Evolutionary conservation across 768 basidiomycete genomes (phyloP).

Genomic region (Termitomyces sp.): DNA sequence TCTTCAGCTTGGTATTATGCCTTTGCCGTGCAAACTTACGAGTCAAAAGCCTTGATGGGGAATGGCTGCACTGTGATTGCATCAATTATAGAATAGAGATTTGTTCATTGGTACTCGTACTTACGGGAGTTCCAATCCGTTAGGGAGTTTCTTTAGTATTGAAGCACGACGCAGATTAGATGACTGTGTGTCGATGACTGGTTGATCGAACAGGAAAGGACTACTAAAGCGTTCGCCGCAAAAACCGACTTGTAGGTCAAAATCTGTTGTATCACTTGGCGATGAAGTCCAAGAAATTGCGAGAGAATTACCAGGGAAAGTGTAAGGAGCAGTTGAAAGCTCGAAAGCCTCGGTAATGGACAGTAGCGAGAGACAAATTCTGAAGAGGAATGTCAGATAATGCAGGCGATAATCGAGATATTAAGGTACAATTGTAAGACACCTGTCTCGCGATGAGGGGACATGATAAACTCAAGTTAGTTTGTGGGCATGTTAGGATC

Average conservation of each 20-base stretch:
- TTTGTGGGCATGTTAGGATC: neutral
- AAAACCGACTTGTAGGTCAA: neutral
- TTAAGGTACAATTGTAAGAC: neutral
- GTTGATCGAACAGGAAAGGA: neutral
- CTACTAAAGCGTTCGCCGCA: neutral
- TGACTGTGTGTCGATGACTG: neutral
- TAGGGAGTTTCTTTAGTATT: neutral
- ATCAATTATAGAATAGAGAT: neutral
- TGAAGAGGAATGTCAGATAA: neutral
- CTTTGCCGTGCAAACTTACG: neutral
- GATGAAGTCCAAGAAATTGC: neutral
- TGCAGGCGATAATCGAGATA: neutral
- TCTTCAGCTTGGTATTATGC: neutral
- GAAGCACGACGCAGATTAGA: neutral
- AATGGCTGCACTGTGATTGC: neutral
- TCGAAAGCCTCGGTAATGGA: neutral
- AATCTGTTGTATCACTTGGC: neutral
- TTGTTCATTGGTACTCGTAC: neutral
- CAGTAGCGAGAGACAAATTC: neutral
- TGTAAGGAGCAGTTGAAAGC: neutral
- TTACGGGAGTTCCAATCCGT: neutral
- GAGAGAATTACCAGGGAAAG: neutral
- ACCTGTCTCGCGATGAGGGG: neutral
- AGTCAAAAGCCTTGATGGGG: neutral
- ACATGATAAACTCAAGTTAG: neutral